Percentiles rank a stretch among this genome's conserved stretches.
phyloP scores from a whole-genome alignment of 805 yeast species.

The Priceomyces castillae region DNA sequence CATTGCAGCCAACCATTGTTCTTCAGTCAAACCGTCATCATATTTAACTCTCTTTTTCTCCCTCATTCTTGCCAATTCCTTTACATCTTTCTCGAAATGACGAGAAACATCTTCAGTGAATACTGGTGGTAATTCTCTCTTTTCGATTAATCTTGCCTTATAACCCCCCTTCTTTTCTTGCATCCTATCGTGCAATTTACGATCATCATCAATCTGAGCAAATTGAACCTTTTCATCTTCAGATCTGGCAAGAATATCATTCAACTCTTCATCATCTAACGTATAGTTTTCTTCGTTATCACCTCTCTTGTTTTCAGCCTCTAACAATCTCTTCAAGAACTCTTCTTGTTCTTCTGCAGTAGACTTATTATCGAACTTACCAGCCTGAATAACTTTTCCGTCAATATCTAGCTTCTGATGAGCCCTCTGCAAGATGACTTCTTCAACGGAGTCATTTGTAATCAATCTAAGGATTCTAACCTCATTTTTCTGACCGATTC shows the following conservation, averaged over 20 bases:
- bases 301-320: slow-evolving; percentile 60
- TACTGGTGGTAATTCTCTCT: slow-evolving; percentile 75
- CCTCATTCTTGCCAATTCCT: slow-evolving; percentile 59
- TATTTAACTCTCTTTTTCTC: slow-evolving; percentile 77
- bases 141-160: slow-evolving; percentile 57
- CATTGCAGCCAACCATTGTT: slow-evolving; percentile 84
- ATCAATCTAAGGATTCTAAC: slow-evolving; percentile 78
- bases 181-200: slow-evolving; percentile 38
- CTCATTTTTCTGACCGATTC: slow-evolving; percentile 87
- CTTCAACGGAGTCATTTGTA: slow-evolving; percentile 78
- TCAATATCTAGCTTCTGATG: slow-evolving; percentile 81
- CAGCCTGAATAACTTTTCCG: slow-evolving; percentile 88
- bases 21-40: slow-evolving; percentile 89
- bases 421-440: slow-evolving; percentile 77
- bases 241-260: slow-evolving; percentile 66
- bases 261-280: slow-evolving; percentile 67
- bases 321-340: slow-evolving; percentile 64
- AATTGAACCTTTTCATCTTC: slow-evolving; percentile 60
- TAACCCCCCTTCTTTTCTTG: slow-evolving; percentile 26
- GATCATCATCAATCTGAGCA: slow-evolving; percentile 57
- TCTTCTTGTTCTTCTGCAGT: slow-evolving; percentile 88
- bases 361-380: slow-evolving; percentile 84
- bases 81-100: slow-evolving; percentile 50
- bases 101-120: slow-evolving; percentile 62
- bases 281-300: slow-evolving; percentile 54